Evolutionary conservation across 371 early-diverging fungal species (phyloP), one percentile per base, ranked within the genome.

Genomic region (Mycotypha africana): DNA sequence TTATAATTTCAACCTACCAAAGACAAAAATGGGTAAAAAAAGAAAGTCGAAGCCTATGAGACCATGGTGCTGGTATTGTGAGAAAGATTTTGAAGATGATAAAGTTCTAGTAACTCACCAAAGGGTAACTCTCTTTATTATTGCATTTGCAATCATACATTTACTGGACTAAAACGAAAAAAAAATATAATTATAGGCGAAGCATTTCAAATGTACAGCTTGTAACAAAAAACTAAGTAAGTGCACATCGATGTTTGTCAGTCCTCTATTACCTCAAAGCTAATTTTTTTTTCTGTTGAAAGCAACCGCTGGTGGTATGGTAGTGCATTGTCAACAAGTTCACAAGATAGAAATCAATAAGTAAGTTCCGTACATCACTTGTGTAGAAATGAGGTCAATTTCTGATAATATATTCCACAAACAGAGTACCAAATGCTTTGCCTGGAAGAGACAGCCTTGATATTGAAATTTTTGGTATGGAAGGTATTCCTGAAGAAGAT

Each of bases 41-140:
- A 72, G 62, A 56, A 74, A 67, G 45, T 55, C 62, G 14, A 73
- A 73, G 51, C 47, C 54, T 31, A 44, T 58, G 45, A 58, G 70
- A 31, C 74, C 74, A 22, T 74, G 74, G 74, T 74, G 74, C 44
- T 74, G 93, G 94, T 97, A 95, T 64, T 97, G 97, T 66, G 93
- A 95, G 60, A 81, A 94, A 51, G 93, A 93, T 45, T 97, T 97
- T 63, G 94, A 94, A 44, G 95, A 94, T 64, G 95, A 94, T 49
- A 93, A 92, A 60, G 86, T 93, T 8, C 76, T 97, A 43, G 85
- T 97, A 26, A 79, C 85, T 46, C 95, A 97, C 67, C 93, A 95
- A 64, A 75, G 77, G 47, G 74, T 74, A 63, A 58, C 53, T 37
- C 1, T 40, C 3, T 12, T 34, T 22, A 26, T 16, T 35, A 16